A percentile compares a stretch with the other conserved stretches of the same genome.
Conservation (phyloP, 139 green algal species). For the Zygnema circumcarinatum region DNA sequence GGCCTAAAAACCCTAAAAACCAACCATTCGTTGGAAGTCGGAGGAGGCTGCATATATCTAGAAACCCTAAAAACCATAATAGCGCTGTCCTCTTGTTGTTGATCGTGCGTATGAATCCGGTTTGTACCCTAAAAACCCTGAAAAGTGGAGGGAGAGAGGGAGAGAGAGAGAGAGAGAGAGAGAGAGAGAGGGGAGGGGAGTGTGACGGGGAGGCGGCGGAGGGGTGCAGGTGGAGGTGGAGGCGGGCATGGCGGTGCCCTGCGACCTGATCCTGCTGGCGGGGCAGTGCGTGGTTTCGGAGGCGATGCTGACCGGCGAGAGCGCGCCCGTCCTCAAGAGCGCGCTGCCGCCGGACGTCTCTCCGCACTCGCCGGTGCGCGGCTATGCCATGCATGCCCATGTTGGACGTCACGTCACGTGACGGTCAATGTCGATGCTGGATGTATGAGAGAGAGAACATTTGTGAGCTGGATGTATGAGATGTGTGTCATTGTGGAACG, state of each 20-base stretch:
- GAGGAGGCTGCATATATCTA: background rate
- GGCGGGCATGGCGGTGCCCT: slow-evolving; percentile 31
- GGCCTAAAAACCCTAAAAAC: background rate
- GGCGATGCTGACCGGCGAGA: slow-evolving; percentile 48
- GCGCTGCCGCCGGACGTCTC: slow-evolving; percentile 25
- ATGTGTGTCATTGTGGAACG: too few species aligned
- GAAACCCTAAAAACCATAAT: background rate
- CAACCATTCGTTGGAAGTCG: background rate
- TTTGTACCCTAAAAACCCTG: too few species aligned
- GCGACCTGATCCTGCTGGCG: slow-evolving; percentile 28
- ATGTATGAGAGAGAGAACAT: too few species aligned
- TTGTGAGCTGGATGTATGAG: too few species aligned
- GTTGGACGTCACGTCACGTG: too few species aligned
- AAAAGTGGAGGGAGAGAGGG: too few species aligned
- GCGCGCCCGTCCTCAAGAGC: slow-evolving; percentile 42
- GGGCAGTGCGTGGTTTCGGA: slow-evolving; percentile 33
- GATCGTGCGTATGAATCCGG: too few species aligned
- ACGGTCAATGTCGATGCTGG: too few species aligned
- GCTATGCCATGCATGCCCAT: too few species aligned
- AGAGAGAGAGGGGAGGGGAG: too few species aligned
- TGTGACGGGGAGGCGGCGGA: too few species aligned
- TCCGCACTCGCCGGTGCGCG: background rate
- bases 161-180: too few species aligned
- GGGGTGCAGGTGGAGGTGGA: slow-evolving; percentile 8
- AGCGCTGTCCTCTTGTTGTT: background rate